Evolutionary conservation across 768 basidiomycete genomes (phyloP), one percentile per base, ranked within the genome.

Genomic region (Boletales sp.): DNA sequence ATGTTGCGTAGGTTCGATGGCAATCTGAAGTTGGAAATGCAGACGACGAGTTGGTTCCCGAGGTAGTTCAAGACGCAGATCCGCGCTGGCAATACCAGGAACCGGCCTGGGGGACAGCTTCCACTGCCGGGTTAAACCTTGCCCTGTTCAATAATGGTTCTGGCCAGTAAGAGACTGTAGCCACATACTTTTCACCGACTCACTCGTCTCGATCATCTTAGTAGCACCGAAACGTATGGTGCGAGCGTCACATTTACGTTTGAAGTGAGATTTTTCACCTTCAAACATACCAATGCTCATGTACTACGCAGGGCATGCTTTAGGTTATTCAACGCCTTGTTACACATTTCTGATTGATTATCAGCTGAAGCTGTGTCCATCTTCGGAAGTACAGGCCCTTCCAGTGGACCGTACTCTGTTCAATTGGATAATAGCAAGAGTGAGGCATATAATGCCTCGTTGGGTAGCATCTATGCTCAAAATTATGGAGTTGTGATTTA

Each of bases 351-450:
- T 57, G 17, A 52, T 39, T 30, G 10, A 35, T 31, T 31, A 18
- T 38, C 38, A 74, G 78, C 74, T 38, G 72, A 74, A 41, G 72
- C 69, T 7, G 64, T 80, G 8, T 72, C 72, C 5, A 49, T 80
- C 11, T 78, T 70, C 38, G 76, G 78, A 13, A 70, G 75, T 17
- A 67, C 74, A 1, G 68, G 73, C 5, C 70, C 72, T 4, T 47
- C 52, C 4, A 67, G 65, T 38, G 65, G 72, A 27, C 63, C 61
- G 1, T 77, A 73, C 48, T 60, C 63, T 0, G 67, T 64, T 19
- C 64, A 71, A 40, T 32, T 77, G 39, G 74, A 76, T 32, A 64
- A 62, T n/a, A 65, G 65, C 5, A 34, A 55, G 10, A n/a, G 55
- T 2, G 17, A 37, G 17, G 35, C 44, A 0, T 66, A 66, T 24